Percentiles rank a stretch among this genome's conserved stretches.
These are phyloP conservation scores for Metarhizium guizhouense DNA, from an alignment of 2,329 filamentous ascomycete species.

Conservation along the genomic window DNA sequence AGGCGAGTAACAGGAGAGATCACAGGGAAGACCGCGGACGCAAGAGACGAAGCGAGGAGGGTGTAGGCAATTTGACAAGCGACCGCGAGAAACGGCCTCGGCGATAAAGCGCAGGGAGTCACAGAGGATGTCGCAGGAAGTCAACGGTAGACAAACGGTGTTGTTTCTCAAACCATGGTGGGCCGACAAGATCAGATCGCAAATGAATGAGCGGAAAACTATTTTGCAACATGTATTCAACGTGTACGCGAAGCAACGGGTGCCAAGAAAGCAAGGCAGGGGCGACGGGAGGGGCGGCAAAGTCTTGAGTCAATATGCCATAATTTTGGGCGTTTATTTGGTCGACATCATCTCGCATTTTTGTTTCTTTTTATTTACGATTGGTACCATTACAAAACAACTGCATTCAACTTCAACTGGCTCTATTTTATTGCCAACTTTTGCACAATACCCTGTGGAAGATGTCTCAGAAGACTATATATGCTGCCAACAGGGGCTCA, in stretches of 20 bases:
- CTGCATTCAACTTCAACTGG: neutral
- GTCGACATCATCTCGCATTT: neutral
- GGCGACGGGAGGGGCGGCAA: neutral
- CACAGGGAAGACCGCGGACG: slow-evolving; percentile 27
- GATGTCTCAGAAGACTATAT: neutral
- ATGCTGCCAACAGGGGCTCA: neutral
- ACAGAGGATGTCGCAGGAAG: neutral
- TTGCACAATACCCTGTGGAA: neutral
- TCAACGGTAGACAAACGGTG: neutral
- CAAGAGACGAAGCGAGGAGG: slow-evolving; percentile 39
- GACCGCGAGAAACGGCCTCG: slow-evolving; percentile 48
- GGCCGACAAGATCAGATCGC: neutral
- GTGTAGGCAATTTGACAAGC: slow-evolving; percentile 24
- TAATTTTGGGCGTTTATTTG: neutral
- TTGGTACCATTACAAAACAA: neutral
- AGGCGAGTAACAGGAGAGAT: slow-evolving; percentile 23
- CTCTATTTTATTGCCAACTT: neutral
- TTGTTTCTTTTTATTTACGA: neutral
- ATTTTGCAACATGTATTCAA: neutral
- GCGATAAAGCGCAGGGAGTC: slow-evolving; percentile 25
- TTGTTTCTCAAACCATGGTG: neutral
- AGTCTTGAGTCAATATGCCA: neutral
- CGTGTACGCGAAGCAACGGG: neutral
- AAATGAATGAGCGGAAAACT: neutral
- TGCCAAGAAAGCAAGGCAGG: neutral